A percentile compares a stretch with the other conserved stretches of the same genome.
Conservation (phyloP, 345 rosid species). For the Boechera stricta region DNA sequence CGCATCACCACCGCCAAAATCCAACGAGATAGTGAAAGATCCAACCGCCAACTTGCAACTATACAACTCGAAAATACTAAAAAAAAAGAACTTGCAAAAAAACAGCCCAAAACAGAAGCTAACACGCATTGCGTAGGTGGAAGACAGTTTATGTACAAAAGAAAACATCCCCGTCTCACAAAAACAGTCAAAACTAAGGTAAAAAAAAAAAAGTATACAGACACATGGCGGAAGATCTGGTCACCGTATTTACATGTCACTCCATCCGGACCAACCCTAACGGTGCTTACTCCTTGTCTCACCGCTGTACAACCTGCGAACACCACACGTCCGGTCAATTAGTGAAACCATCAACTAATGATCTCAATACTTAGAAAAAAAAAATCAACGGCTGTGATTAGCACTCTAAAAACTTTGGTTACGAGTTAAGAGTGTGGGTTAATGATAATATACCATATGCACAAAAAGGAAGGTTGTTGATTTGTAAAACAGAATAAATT, state of each 20-base stretch:
- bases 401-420: background rate
- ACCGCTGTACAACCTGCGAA: conserved; percentile 86
- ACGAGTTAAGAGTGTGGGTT: conserved; percentile 2
- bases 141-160: conserved; percentile 47
- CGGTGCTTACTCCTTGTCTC: conserved; percentile 84
- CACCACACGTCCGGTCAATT: background rate
- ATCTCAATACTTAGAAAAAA: conserved; percentile 1
- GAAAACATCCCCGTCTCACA: background rate
- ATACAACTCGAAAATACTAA: background rate
- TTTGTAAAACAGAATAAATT: conserved; percentile 27
- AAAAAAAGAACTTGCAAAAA: background rate
- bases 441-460: conserved; percentile 35
- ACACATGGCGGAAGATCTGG: conserved; percentile 30
- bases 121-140: conserved; percentile 4
- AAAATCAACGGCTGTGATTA: background rate
- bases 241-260: conserved; percentile 19
- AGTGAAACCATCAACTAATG: conserved; percentile 5
- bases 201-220: background rate
- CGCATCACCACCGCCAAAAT: conserved; percentile 20
- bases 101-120: background rate
- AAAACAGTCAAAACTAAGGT: background rate
- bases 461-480: conserved; percentile 36
- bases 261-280: conserved; percentile 6
- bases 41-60: conserved; percentile 15
- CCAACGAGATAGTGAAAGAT: conserved; percentile 14